Percentiles rank a stretch among this genome's conserved stretches.
Evolutionary conservation across 2,329 filamentous ascomycete species (phyloP).

Genomic region (Calonectria fujianensis): DNA sequence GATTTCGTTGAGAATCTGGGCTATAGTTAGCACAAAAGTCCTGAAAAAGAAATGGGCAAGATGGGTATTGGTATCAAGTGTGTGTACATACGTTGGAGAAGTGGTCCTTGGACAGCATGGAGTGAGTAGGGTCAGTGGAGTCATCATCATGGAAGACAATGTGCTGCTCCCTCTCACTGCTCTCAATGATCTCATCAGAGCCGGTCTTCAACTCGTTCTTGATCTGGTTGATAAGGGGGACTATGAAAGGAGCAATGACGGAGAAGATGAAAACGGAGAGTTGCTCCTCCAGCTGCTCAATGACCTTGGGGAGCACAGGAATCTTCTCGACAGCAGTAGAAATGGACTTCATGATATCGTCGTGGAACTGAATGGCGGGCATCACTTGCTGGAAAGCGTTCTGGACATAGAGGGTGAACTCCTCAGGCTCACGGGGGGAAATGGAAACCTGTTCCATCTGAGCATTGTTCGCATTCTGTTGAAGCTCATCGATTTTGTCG

Average conservation of each 20-base stretch:
- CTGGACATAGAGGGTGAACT: constrained; percentile 85
- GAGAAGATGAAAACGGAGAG: constrained; percentile 93
- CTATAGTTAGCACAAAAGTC: constrained; percentile 19
- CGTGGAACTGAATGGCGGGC: constrained; percentile 93
- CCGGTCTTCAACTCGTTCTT: constrained; percentile 91
- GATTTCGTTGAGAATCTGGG: constrained; percentile 86
- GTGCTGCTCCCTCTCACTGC: constrained; percentile 88
- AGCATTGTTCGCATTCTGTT: constrained; percentile 82
- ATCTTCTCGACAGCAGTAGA: constrained; percentile 88
- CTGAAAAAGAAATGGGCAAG: background rate
- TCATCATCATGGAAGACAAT: constrained; percentile 89
- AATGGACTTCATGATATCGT: constrained; percentile 88
- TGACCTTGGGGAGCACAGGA: constrained; percentile 87
- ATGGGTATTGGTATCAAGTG: background rate
- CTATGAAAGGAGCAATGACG: constrained; percentile 90
- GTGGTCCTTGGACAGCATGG: constrained; percentile 97
- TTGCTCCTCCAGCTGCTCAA: constrained; percentile 91
- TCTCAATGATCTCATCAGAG: constrained; percentile 90
- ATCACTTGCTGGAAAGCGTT: constrained; percentile 87
- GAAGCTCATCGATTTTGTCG: constrained; percentile 85
- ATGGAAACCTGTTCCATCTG: constrained; percentile 85
- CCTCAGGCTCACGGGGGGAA: constrained; percentile 87
- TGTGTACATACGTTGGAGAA: constrained; percentile 82
- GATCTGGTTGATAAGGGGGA: constrained; percentile 90
- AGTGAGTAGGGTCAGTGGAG: constrained; percentile 90